Base-by-base conservation (phyloP, 2,329 filamentous ascomycete species). In the Fusarium albosuccineum region DNA sequence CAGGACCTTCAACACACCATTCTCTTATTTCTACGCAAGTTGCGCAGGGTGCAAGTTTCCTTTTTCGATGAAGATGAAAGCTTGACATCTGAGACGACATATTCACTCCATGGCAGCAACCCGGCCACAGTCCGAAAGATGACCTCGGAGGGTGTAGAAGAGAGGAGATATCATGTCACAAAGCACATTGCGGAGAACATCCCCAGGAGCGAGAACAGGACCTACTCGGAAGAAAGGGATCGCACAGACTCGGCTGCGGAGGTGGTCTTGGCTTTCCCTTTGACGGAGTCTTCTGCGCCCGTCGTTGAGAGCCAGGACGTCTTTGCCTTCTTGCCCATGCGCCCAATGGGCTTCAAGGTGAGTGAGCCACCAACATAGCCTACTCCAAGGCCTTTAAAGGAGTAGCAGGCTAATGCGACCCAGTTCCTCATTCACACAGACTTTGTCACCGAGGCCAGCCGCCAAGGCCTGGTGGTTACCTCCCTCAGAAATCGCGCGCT, bases 381-480 rank as follows among this genome's bases (percentile, higher is more conserved):
- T 11, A 13, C 5, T 10, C 26, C 16, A 34, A 9, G 4, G 5
- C 9, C 3, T 2, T 14, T 6, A 7, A 2, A 5, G 26, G 26
- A 14, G 14, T 37, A 27, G 6, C 6, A 27, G 45, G 11, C 61
- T 57, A 11, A 50, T 11, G 27, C 11, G 3, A 4, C 13, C 13
- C 9, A 81, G 74, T 85, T 86, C 42, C 67, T 85, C 2, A 82
- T 86, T 10, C 83, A 86, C 9, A 76, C 81, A 7, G 83, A 86
- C 62, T 86, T 86, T 56, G 81, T 82, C 39, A 84, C 80, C 0
- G 69, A 79, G 14, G 82, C 81, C 4, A 83, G 74, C 62, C 75
- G 84, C 1, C 74, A 85, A 62, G 80, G 82, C 46, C 75, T 85
- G 5, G 70, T 79, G 1, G 62, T 63, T 0, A 73, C 71, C 3